Base-by-base conservation (phyloP, 2,329 filamentous ascomycete species). In the Fusarium abutilonis region DNA sequence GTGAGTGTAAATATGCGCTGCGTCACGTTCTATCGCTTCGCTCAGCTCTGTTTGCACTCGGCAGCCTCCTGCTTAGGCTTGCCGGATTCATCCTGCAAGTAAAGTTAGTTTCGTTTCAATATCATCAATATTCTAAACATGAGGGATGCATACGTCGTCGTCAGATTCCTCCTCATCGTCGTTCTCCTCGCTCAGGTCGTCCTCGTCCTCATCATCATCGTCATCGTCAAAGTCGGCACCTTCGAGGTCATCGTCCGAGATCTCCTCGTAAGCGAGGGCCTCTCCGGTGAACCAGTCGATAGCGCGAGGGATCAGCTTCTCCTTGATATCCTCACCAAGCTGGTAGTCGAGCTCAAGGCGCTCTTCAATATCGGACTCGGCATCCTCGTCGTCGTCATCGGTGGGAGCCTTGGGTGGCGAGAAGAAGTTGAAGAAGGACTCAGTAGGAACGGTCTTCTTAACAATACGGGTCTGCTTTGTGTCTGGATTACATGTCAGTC, bases 201-300 rank as follows among this genome's bases (percentile, higher is more conserved):
- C 90, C 49, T 96, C 93, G 52, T 96, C 93, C 56, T 97, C 93
- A 47, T 97, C 94, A 48, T 97, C 94, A 15, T 96, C 92, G 26
- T 97, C 93, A 48, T 96, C 93, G 58, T 94, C 90, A 67, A 91
- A 92, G 64, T 92, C 91, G 63, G 89, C 91, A 71, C 89, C 90
- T 52, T 93, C 90, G 64, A 93, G 82, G 61, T 94, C 93, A 51
- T 96, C 90, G 45, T 86, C 86, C 35, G 94, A 90, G 60, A 97
- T 79, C 77, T 97, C 94, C 83, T 99, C 95, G 71, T 92, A 99
- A 70, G 95, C 93, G 64, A 99, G 88, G 69, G 95, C 95, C 81
- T 99, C 95, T 56, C 95, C 95, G 49, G 95, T 99, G 78, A 99
- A 99, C 95, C 95, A 99, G 80, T 99, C 95, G 72, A 99, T 95